These are phyloP conservation scores for Mycosphaerella sp. DNA, from an alignment of 2,329 filamentous ascomycete genomes.

Conservation along the genomic window DNA sequence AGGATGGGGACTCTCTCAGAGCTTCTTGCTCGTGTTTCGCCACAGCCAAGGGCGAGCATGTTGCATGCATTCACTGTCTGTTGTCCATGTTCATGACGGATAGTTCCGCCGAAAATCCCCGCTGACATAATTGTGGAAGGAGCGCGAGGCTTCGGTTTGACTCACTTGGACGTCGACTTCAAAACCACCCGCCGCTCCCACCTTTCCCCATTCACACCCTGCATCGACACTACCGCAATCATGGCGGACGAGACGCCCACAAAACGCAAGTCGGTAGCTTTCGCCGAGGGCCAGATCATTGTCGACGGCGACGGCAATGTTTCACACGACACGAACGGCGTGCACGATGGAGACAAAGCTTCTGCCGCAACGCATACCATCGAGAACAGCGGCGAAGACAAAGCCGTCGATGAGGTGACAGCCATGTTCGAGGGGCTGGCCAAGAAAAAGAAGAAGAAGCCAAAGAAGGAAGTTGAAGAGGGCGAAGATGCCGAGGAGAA, in stretches of 20 bases:
- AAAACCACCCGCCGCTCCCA: background rate
- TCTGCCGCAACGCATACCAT: slow-evolving; percentile 71
- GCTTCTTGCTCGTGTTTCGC: background rate
- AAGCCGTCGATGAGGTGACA: slow-evolving; percentile 32
- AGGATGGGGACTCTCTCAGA: background rate
- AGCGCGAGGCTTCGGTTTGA: too few species aligned
- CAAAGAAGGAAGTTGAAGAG: slow-evolving; percentile 41
- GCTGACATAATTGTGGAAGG: background rate
- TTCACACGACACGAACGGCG: slow-evolving; percentile 61
- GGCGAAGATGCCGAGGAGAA: slow-evolving; percentile 36
- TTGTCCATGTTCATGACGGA: background rate
- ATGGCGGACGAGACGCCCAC: slow-evolving; percentile 52
- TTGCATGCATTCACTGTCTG: background rate
- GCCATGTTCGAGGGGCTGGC: slow-evolving; percentile 35
- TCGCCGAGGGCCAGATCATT: slow-evolving; percentile 79
- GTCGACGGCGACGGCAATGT: slow-evolving; percentile 87
- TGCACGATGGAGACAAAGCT: slow-evolving; percentile 63
- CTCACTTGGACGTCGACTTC: background rate
- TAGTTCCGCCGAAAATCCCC: background rate
- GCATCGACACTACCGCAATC: slow-evolving; percentile 36
- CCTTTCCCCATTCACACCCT: background rate
- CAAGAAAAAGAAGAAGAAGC: slow-evolving; percentile 68
- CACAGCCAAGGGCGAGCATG: background rate
- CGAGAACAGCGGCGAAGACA: slow-evolving; percentile 25
- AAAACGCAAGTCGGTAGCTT: slow-evolving; percentile 87